A percentile compares a stretch with the other conserved stretches of the same genome.
Conservation (phyloP, 2,329 filamentous ascomycete genomes). For the Trichoderma breve region DNA sequence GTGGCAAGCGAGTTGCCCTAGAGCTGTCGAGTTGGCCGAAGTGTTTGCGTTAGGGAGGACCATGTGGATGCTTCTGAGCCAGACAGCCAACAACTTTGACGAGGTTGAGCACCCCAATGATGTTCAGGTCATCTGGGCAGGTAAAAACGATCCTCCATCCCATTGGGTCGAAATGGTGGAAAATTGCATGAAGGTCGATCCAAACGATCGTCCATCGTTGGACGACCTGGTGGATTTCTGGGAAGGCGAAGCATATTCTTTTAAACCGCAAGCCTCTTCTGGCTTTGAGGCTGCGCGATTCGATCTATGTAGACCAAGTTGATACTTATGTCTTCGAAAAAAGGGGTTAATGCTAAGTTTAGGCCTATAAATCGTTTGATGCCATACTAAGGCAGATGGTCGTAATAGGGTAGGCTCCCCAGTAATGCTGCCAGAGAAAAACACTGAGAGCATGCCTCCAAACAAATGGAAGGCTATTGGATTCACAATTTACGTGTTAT, state of each 20-base stretch:
- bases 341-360: too few relatives aligned
- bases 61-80: not conserved
- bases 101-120: not conserved
- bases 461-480: not conserved
- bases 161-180: not conserved
- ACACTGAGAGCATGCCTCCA: not conserved
- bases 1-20: not conserved
- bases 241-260: not conserved
- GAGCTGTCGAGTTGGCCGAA: not conserved
- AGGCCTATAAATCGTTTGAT: too few relatives aligned
- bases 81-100: not conserved
- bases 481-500: fast-evolving
- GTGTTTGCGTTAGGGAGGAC: not conserved
- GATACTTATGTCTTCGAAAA: too few relatives aligned
- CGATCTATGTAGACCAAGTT: too few relatives aligned
- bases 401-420: not conserved
- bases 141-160: not conserved
- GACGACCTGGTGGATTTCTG: not conserved
- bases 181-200: not conserved
- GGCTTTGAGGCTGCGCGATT: too few relatives aligned
- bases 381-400: not conserved
- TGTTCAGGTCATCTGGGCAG: not conserved
- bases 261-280: too few relatives aligned
- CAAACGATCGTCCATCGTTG: not conserved
- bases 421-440: not conserved